Percentiles rank a stretch among this genome's conserved stretches.
These are phyloP conservation scores for Porpolomopsis calyptriformis DNA, from an alignment of 768 basidiomycete genomes.

Conservation along the genomic window DNA sequence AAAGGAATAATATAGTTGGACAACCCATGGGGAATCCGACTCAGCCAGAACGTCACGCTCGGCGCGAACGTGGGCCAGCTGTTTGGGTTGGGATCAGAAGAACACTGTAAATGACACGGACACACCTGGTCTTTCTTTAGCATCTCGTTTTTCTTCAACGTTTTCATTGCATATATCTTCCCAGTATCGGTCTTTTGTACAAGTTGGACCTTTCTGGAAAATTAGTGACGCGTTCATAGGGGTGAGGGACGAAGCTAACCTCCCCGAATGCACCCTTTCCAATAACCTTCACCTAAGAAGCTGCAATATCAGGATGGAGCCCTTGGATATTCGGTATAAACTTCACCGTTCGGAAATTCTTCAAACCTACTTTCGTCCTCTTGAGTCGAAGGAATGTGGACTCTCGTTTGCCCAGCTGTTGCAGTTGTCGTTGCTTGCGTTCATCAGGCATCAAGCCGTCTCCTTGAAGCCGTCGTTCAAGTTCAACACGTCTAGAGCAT, in stretches of 20 bases:
- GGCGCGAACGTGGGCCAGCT: conserved; percentile 97
- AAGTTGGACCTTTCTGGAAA: conserved; percentile 58
- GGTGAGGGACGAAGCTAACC: conserved; percentile 27
- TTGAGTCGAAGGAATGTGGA: conserved; percentile 79
- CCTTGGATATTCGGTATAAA: not conserved
- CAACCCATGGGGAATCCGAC: conserved; percentile 92
- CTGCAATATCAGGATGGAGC: not conserved
- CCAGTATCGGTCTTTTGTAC: conserved; percentile 96
- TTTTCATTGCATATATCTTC: conserved; percentile 99
- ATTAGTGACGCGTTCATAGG: conserved; percentile 1
- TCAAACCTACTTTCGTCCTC: conserved; percentile 81
- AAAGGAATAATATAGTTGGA: conserved; percentile 96
- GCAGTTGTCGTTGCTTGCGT: conserved; percentile 74
- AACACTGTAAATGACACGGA: not conserved
- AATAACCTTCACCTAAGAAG: conserved; percentile 62
- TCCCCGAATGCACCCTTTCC: conserved; percentile 99
- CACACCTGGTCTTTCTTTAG: conserved; percentile 95
- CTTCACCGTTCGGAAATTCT: conserved; percentile 82
- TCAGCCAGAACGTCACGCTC: conserved; percentile 96
- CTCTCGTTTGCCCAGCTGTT: conserved; percentile 79
- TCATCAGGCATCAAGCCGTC: conserved; percentile 70
- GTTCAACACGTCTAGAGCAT: conserved; percentile 65
- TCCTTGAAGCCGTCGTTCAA: conserved; percentile 67
- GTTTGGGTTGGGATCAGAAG: conserved; percentile 2
- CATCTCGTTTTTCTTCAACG: conserved; percentile 95